Conservation (phyloP, 805 yeast genomes). For the Candida vartiovaarae region DNA sequence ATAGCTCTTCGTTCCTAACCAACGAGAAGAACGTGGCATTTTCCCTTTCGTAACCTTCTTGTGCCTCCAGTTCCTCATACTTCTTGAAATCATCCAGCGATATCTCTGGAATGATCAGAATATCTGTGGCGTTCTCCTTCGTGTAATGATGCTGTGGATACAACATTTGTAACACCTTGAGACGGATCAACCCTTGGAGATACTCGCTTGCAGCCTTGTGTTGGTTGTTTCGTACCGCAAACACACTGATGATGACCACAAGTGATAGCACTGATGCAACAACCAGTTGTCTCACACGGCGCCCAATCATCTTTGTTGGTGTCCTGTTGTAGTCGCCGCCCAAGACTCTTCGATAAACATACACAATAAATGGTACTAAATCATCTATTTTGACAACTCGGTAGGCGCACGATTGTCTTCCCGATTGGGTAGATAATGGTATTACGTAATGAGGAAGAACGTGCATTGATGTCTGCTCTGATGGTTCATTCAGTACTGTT, state of each 20-base stretch:
- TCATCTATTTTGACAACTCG: too few species aligned
- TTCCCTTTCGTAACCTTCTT: conserved; percentile 30
- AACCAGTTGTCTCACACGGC: too few species aligned
- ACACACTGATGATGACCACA: neutral
- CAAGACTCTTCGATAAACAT: too few species aligned
- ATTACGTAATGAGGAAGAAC: too few species aligned
- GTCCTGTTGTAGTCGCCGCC: too few species aligned
- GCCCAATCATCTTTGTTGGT: too few species aligned
- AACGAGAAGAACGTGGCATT: conserved; percentile 66
- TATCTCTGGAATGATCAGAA: conserved; percentile 11
- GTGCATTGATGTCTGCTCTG: too few species aligned
- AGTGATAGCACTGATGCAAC: too few species aligned
- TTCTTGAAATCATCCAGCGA: conserved; percentile 3
- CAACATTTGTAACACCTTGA: conserved; percentile 17
- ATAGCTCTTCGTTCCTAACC: conserved; percentile 62
- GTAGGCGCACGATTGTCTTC: too few species aligned
- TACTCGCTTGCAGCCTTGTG: conserved; percentile 17
- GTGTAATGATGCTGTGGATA: conserved; percentile 21
- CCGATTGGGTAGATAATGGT: too few species aligned
- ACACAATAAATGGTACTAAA: too few species aligned
- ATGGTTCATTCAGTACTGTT: too few species aligned
- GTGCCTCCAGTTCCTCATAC: conserved; percentile 7
- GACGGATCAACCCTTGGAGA: conserved; percentile 12
- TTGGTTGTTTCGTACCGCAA: conserved; percentile 15
- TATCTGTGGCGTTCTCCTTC: conserved; percentile 14